Evolutionary conservation across 208 protist genomes (phyloP).

Genomic region (Trypanosoma scelopori): DNA sequence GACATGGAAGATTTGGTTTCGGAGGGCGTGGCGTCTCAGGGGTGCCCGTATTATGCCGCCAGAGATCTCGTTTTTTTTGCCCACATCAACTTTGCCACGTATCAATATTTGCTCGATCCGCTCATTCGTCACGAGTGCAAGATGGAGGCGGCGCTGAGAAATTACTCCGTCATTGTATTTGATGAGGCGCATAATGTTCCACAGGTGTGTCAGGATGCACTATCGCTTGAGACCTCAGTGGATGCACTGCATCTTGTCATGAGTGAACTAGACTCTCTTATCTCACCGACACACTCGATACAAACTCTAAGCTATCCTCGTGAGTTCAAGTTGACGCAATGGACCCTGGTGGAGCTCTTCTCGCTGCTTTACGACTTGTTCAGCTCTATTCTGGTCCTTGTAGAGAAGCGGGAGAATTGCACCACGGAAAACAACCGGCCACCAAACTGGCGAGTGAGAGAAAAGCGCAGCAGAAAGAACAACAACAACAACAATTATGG

Average conservation of each 20-base stretch:
- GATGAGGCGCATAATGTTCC: constrained; percentile 96
- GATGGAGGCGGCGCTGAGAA: constrained; percentile 67
- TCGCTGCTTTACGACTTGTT: constrained; percentile 49
- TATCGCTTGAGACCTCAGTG: constrained; percentile 48
- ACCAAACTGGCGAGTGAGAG: not conserved
- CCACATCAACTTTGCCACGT: constrained; percentile 96
- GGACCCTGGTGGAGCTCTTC: constrained; percentile 59
- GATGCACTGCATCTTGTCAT: constrained; percentile 42
- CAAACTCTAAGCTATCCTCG: constrained; percentile 44
- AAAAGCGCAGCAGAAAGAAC: no score
- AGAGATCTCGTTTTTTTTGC: constrained; percentile 80
- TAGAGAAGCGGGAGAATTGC: not conserved
- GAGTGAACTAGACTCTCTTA: constrained; percentile 49
- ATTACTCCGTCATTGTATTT: constrained; percentile 91
- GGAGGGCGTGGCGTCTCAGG: constrained; percentile 48
- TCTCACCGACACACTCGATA: constrained; percentile 2
- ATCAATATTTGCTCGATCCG: constrained; percentile 97
- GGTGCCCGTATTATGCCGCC: constrained; percentile 95
- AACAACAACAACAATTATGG: not conserved
- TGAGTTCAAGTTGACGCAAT: constrained; percentile 63
- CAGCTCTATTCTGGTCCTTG: constrained; percentile 29
- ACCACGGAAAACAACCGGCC: not conserved
- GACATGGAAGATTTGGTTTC: constrained; percentile 94
- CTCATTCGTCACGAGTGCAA: constrained; percentile 86
- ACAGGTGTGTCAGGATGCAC: constrained; percentile 64